Conservation (phyloP, 805 yeast genomes). For the Wickerhamomyces pijperi region DNA sequence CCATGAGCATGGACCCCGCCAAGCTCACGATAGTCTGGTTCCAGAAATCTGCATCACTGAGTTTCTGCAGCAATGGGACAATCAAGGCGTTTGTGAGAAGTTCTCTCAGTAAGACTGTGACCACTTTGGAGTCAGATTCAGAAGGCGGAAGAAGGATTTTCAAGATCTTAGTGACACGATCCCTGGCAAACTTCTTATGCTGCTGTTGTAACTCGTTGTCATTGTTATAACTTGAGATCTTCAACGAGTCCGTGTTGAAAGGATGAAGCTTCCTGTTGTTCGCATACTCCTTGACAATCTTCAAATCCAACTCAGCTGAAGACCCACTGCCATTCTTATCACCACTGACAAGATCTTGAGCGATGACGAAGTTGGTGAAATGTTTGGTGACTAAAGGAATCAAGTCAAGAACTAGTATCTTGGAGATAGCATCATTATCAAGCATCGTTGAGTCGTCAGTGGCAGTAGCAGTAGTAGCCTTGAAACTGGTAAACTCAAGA, state of each 20-base stretch:
- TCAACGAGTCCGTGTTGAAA: conserved; percentile 30
- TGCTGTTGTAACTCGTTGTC: too few species aligned
- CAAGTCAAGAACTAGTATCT: conserved; percentile 42
- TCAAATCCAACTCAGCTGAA: conserved; percentile 24
- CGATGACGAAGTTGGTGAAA: conserved; percentile 35
- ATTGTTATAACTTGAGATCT: conserved; percentile 15
- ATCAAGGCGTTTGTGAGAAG: conserved; percentile 49
- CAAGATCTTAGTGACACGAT: conserved; percentile 29
- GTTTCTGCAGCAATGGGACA: conserved; percentile 35
- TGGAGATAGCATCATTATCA: conserved; percentile 37
- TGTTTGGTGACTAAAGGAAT: conserved; percentile 63
- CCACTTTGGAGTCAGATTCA: conserved; percentile 34
- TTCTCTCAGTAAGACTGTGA: conserved; percentile 44
- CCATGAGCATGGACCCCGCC: conserved; percentile 56
- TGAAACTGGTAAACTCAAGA: too few species aligned
- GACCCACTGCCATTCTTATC: conserved; percentile 21
- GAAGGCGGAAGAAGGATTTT: conserved; percentile 38
- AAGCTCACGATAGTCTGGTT: conserved; percentile 51
- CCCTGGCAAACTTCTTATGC: conserved; percentile 39
- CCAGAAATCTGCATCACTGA: conserved; percentile 68
- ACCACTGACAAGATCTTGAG: conserved; percentile 23
- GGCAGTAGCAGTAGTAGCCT: too few species aligned
- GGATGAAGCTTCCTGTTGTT: conserved; percentile 40
- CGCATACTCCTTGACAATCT: conserved; percentile 29
- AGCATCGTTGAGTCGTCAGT: conserved; percentile 32